phyloP scores from a whole-genome alignment of 108 stramenopile genomes.

The Nitzschia palea region DNA sequence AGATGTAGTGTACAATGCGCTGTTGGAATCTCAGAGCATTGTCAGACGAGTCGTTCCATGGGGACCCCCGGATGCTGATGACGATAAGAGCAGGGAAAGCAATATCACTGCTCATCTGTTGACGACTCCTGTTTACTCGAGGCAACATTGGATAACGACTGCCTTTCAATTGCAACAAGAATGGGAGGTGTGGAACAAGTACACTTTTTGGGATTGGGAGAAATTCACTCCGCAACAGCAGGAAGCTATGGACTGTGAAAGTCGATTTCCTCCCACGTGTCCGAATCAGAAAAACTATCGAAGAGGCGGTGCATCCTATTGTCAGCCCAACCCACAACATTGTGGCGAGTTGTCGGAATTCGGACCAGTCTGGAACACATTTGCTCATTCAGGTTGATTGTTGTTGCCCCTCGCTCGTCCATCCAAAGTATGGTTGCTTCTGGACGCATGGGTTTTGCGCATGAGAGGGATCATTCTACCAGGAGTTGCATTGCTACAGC shows the following conservation, averaged over 20 bases:
- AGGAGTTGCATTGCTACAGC: not conserved
- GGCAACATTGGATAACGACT: slow-evolving; percentile 1
- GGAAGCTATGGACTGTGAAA: slow-evolving; percentile 2
- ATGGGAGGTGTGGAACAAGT: not conserved
- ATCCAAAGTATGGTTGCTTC: not conserved
- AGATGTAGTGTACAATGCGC: too few species aligned
- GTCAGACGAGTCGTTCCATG: too few species aligned
- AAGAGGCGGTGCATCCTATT: not conserved
- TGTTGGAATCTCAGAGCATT: too few species aligned
- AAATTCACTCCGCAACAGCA: not conserved
- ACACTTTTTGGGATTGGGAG: not conserved
- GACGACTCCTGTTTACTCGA: not conserved
- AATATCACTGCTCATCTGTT: not conserved
- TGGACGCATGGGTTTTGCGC: not conserved
- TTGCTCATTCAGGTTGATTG: not conserved
- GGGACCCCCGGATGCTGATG: not conserved
- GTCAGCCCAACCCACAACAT: not conserved
- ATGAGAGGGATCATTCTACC: not conserved
- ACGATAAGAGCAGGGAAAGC: not conserved
- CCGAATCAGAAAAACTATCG: not conserved
- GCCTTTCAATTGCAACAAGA: not conserved
- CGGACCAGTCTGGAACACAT: not conserved
- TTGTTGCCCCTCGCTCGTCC: not conserved
- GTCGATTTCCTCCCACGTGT: not conserved
- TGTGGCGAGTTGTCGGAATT: not conserved